Base-by-base conservation (phyloP, 1,139 yeast species). In the Debaryomycetaceae sp. region DNA sequence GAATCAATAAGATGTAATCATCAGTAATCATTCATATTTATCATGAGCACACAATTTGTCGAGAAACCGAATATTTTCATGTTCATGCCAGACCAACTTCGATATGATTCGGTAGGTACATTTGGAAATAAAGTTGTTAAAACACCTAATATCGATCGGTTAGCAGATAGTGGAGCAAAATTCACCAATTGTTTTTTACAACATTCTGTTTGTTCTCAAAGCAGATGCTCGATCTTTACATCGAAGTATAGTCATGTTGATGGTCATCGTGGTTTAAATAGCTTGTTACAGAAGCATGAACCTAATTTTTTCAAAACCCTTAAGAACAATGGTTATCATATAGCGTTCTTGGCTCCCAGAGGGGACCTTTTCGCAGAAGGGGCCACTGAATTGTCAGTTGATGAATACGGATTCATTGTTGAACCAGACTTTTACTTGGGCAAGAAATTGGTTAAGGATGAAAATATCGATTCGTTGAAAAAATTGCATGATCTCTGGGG, bases 1-100 rank as follows among this genome's bases (percentile, higher is more conserved):
- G n/a, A n/a, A n/a, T n/a, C n/a, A n/a, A n/a, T n/a, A n/a, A n/a
- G n/a, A n/a, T n/a, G n/a, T n/a, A n/a, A n/a, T n/a, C n/a, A n/a
- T n/a, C n/a, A n/a, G n/a, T n/a, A n/a, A n/a, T n/a, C n/a, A n/a
- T n/a, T n/a, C n/a, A n/a, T n/a, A n/a, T n/a, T n/a, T n/a, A n/a
- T n/a, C n/a, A n/a, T n/a, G n/a, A 24, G 29, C n/a, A n/a, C 29
- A 9, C 11, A 24, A 30, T 31, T 14, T 6, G 37, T 24, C 15
- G 14, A 33, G 15, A 33, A 35, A 40, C 50, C 51, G 9, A 48
- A 48, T 33, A 36, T 46, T 29, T 26, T 48, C n/a, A 37, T 48
- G 14, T 48, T 48, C 37, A 48, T 48, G 51, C 51, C 52, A 8
- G 51, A 48, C 31, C 52, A 48, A 30, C 39, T 48, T 22, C 30